Base-by-base conservation (phyloP, 176 grass and related monocot genomes). In the Melocanna baccifera region DNA sequence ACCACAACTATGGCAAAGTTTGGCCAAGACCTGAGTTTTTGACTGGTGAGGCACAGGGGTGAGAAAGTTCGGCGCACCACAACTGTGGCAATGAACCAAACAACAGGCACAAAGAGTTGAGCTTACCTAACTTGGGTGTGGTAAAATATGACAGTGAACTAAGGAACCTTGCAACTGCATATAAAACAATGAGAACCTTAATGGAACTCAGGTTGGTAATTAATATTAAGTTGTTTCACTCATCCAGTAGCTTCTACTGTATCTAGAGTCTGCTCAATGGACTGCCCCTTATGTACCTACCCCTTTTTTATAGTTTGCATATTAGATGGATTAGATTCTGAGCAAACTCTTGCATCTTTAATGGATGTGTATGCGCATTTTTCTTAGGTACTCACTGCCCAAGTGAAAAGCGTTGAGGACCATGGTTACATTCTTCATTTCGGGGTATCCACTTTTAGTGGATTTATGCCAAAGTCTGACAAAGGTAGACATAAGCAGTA, bases 401-500 rank as follows among this genome's bases (percentile, higher is more conserved):
- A 98, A 90, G 91, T 98, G 63, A 95, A 95, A 89, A 98, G 93
- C 67, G 23, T 93, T 18, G 96, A 98, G 89, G 96, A 95, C 79
- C 96, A 95, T 85, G 96, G 96, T 85, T 98, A 95, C 79, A 93
- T 98, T 95, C 93, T 98, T 88, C 87, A 90, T 85, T 98, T 98
- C 25, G 96, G 96, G 83, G 90, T 89, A 56, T 85, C 93, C 32
- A 67, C 87, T 63, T 95, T 98, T 82, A 95, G 79, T 85, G 96
- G 96, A 71, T 98, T 98, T 89, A 89, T 98, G 93, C 96, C 81
- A 78, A 98, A 82, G 76, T 47, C 65, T 85, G 77, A 87, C 62
- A 81, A 77, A 90, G 92, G 92, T 94, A 92, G 32, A 67, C 26
- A 73, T 37, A 53, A 41, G 9, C 15, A 62, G 47, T 75, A 76